These are phyloP conservation scores for Cladosporium oxysporum DNA, from an alignment of 2,329 filamentous ascomycete genomes.

Conservation along the genomic window DNA sequence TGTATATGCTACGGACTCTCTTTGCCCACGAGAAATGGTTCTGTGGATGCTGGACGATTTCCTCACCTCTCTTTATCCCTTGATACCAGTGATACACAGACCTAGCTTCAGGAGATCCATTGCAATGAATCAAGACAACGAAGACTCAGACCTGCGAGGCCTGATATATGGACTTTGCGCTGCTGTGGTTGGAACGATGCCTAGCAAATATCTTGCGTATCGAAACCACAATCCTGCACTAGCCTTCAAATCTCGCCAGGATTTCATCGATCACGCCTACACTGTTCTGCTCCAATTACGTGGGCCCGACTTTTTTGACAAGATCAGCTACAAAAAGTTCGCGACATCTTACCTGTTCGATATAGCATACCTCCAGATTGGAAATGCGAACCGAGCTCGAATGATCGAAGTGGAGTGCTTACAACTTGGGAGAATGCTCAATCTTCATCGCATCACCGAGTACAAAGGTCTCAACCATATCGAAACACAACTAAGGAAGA, in stretches of 20 bases:
- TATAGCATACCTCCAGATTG: conserved; percentile 17
- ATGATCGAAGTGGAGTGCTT: conserved; percentile 19
- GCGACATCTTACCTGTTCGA: conserved; percentile 17
- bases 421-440: conserved; percentile 17
- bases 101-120: conserved; percentile 11
- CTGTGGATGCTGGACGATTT: conserved; percentile 18
- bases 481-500: conserved; percentile 19
- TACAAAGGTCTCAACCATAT: conserved; percentile 21
- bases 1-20: conserved; percentile 6
- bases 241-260: not conserved
- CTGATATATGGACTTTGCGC: conserved; percentile 14
- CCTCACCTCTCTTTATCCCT: conserved; percentile 8
- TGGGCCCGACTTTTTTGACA: conserved; percentile 14
- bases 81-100: conserved; percentile 17
- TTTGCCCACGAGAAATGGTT: conserved; percentile 14
- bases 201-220: conserved; percentile 16
- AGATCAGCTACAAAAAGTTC: conserved; percentile 21
- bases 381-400: conserved; percentile 9
- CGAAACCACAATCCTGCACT: conserved; percentile 4
- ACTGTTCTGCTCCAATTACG: not conserved
- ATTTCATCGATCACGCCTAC: conserved; percentile 15
- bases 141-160: conserved; percentile 10
- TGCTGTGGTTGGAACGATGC: conserved; percentile 11
- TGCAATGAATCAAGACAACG: conserved; percentile 4
- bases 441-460: conserved; percentile 10